Conservation (phyloP, 1,139 yeast species). For the Meyerozyma elateridarum region DNA sequence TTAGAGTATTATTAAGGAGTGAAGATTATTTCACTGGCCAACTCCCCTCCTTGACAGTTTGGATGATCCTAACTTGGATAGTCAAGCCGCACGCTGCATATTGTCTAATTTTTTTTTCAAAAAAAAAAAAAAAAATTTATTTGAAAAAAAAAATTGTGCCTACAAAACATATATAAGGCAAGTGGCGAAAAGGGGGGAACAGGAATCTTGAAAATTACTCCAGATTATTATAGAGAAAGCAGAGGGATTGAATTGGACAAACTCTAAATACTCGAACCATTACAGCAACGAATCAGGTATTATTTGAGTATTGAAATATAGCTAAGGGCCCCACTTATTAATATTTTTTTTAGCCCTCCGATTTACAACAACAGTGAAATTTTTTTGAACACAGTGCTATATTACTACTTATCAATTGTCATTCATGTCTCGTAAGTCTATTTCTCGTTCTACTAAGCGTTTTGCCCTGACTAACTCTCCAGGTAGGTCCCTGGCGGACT, state of each 20-base stretch:
- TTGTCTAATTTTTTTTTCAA: background rate
- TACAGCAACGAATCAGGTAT: too few species aligned
- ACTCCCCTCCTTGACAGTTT: conserved; percentile 3
- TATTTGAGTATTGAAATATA: too few species aligned
- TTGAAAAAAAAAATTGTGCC: conserved; percentile 1
- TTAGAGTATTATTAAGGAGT: too few species aligned
- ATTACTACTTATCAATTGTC: too few species aligned
- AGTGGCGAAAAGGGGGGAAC: conserved; percentile 1
- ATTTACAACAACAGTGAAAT: too few species aligned
- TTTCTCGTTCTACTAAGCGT: background rate
- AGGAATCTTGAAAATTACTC: too few species aligned
- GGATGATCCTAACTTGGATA: background rate
- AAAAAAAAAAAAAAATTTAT: background rate
- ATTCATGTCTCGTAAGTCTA: conserved; percentile 5
- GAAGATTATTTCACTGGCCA: background rate
- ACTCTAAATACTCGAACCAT: too few species aligned
- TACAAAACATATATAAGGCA: conserved; percentile 6
- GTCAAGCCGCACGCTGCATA: conserved; percentile 1
- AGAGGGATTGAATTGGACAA: too few species aligned
- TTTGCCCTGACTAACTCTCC: conserved; percentile 1
- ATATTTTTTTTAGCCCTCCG: too few species aligned
- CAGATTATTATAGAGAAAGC: too few species aligned
- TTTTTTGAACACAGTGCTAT: too few species aligned
- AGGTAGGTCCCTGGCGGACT: conserved; percentile 3
- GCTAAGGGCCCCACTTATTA: too few species aligned